Evolutionary conservation across 495 filamentous ascomycete species (phyloP), one percentile per base, ranked within the genome.

Genomic region (Pyronema omphalodes): DNA sequence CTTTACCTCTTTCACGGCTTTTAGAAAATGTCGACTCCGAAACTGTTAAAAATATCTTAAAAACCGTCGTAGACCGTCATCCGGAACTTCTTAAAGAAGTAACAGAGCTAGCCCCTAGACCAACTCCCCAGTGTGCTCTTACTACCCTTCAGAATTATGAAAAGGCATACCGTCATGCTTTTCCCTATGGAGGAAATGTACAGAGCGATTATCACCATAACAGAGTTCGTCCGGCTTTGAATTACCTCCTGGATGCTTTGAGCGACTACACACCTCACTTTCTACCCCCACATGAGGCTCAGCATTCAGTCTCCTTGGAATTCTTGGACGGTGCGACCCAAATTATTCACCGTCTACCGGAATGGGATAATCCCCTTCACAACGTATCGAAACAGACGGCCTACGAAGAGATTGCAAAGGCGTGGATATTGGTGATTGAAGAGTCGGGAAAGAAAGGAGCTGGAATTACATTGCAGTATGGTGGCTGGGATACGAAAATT

Each of bases 261-360:
- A 80, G 79, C 61, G 91, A 98, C 60, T 98, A 88, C 65, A 94
- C 86, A 3, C 87, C 87, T 8, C 87, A 94, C 66, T 98, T 91
- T 60, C 79, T 98, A 3, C 93, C 91, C 9, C 91, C 91, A 0
- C 80, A 84, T 58, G 91, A 98, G 67, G 68, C 78, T 3, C 89
- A 94, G 64, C 70, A 83, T 8, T 76, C 82, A 7, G 69, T 79
- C 9, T 93, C 87, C 6, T 69, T 98, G 56, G 80, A 77, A 54
- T 98, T 84, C 62, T 76, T 98, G 29, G 86, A 98, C 55, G 82
- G 78, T 18, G 91, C 81, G 14, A 98, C 89, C 11, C 81, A 88
- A 50, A 76, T 95, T 43, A 83, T 96, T 44, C 89, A 96, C 66
- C 75, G 78, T 12, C 71, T 98, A 39, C 91, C 91, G 5, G 77